Evolutionary conservation across 164 flowering plant species (phyloP), one percentile per base, ranked within the genome.

Genomic region (Aristolochia contorta): DNA sequence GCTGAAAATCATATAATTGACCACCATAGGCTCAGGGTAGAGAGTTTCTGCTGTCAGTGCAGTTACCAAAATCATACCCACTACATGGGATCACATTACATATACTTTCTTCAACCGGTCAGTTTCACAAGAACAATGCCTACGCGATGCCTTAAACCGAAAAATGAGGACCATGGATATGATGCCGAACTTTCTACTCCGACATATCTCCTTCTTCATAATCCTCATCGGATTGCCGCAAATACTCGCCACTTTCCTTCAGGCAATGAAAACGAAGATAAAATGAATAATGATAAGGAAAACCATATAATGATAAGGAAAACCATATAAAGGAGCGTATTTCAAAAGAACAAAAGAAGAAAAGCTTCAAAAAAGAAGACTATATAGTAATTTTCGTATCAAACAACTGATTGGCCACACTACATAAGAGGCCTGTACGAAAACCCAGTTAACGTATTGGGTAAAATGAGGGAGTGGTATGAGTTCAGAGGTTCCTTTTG

Each of bases 181-280:
- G 25, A 45, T 25, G 25, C 27, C 23, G 54, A 61, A 30, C 37
- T 37, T 25, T 22, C 32, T 30, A 56, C 14, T 56, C 58, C 24
- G 32, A 27, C 19, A 56, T 24, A 56, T 32, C 58, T 2, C 32
- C 58, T 25, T 37, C 32, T 56, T 33, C 58, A 56, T 56, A 56
- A 22, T 56, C 58, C 14, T 56, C 58, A 12, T 63, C 66, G 19
- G 52, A 63, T 7, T 45, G 46, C 54, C 55, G 45, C 45, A 47
- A 18, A 64, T 76, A 68, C 69, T 83, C 88, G 13, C 87, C 90
- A 63, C 71, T 77, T 78, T 90, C 97, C 97, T 89, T 77, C 76
- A 58, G 20, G 21, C 77, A 67, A 47, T n/a, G 43, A 63, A 56
- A 27, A 27, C 7, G n/a, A 53, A 3, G 23, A 52, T 20, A 52